phyloP scores from a whole-genome alignment of 768 basidiomycete genomes.

The Mycena chlorophos region DNA sequence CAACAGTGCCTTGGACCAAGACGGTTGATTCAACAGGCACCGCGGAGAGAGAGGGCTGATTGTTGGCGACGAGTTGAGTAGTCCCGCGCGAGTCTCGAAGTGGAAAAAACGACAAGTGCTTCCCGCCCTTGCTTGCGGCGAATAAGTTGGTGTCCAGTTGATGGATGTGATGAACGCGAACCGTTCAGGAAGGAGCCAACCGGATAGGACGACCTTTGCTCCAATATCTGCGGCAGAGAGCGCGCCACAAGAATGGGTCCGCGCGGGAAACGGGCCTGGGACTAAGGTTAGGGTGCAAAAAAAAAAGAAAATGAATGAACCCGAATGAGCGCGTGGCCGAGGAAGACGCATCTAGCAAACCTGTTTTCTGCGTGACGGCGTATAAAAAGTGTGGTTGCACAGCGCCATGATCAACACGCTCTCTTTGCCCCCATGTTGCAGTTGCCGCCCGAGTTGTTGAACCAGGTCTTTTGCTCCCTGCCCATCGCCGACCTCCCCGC shows the following conservation, averaged over 20 bases:
- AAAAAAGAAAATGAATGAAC: slow-evolving; percentile 20
- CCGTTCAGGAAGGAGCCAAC: slow-evolving; percentile 84
- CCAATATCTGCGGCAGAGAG: slow-evolving; percentile 56
- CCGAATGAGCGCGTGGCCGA: slow-evolving; percentile 10
- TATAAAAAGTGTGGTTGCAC: slow-evolving; percentile 1
- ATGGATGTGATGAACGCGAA: slow-evolving; percentile 45
- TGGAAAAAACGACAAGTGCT: slow-evolving; percentile 79
- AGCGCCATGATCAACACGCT: slow-evolving; percentile 17
- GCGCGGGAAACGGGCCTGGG: slow-evolving; percentile 56
- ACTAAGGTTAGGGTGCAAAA: slow-evolving; percentile 13
- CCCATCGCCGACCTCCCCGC: slow-evolving; percentile 43
- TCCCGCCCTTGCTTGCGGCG: slow-evolving; percentile 58
- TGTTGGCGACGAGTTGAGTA: slow-evolving; percentile 61
- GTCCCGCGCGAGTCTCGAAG: slow-evolving; percentile 78
- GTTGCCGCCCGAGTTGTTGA: slow-evolving; percentile 62
- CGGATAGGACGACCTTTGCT: slow-evolving; percentile 65
- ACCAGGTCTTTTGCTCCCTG: slow-evolving; percentile 43
- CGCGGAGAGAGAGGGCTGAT: slow-evolving; percentile 49
- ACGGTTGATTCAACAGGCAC: slow-evolving; percentile 80
- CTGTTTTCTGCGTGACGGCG: not conserved
- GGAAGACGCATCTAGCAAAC: not conserved
- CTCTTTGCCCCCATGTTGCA: slow-evolving; percentile 42
- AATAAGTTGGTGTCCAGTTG: slow-evolving; percentile 36
- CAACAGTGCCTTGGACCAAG: slow-evolving; percentile 72
- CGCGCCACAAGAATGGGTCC: slow-evolving; percentile 66